Evolutionary conservation across 352 stramenopile genomes (phyloP), one percentile per base, ranked within the genome.

Genomic region (Hyaloperonospora arabidopsidis): DNA sequence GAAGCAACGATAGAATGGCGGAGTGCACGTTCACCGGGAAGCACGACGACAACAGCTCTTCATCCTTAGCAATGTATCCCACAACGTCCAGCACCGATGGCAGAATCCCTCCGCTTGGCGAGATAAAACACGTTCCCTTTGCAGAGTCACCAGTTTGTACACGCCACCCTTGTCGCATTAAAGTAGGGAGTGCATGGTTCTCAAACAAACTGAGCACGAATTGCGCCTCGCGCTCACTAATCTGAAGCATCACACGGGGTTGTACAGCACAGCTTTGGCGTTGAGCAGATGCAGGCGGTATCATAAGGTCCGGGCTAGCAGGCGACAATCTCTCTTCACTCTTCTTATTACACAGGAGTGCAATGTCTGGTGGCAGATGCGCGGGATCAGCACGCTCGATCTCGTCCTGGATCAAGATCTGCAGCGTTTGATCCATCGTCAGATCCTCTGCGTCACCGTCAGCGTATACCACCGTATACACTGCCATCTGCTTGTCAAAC

Each of bases 371-470:
- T 1, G 74, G 68, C 7, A 67, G 58, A 14, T 84, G 65, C 21
- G 79, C 57, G n/a, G 76, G 75, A 43, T 88, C 76, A 1, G 74
- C 74, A 5, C 75, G 80, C 55, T 93, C 83, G n/a, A 90, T 88
- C 52, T 93, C 80, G 54, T 89, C 71, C 53, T 93, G 76, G 49
- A 91, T 89, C 63, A 93, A 57, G 49, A 93, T 86, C 62, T 93
- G 69, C 59, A 93, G 72, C 15, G 83, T 93, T 32, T 65, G 72
- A 29, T 93, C 80, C 7, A 90, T 68, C 18, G 61, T 85, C 28
- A 93, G 54, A 25, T 91, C 80, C 32, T 93, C 83, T 17, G 75
- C 79, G 51, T 93, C 83, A 0, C 83, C 83, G 44, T 93, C 83
- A 0, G 78, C 83, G 55, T 93, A 93, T 12, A 91, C 80, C n/a